Evolutionary conservation across 257 asterid species (phyloP).

Genomic region (Penstemon eatonii): DNA sequence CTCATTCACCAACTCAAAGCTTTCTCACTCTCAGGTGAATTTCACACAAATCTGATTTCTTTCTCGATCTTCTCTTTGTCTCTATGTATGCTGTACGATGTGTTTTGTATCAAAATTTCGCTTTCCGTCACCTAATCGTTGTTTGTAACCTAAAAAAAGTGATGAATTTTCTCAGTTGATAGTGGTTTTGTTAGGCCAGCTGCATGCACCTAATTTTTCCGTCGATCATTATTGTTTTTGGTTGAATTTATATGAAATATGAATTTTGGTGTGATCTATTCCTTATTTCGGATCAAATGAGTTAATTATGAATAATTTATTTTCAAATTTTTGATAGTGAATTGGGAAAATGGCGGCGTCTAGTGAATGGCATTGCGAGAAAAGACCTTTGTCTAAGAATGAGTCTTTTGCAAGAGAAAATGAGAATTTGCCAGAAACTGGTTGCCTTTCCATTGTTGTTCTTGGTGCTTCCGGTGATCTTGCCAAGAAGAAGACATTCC

Average conservation of each 20-base stretch:
- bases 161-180: no score
- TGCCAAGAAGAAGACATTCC: slow-evolving; percentile 98
- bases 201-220: background rate
- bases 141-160: background rate
- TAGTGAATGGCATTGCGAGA: slow-evolving; percentile 55
- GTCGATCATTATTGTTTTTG: background rate
- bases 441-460: slow-evolving; percentile 79
- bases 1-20: no score
- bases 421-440: slow-evolving; percentile 62
- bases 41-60: no score
- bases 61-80: no score
- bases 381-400: slow-evolving; percentile 44
- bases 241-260: no score
- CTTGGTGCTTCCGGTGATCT: slow-evolving; percentile 99
- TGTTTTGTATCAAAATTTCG: no score
- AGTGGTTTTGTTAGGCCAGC: slow-evolving; percentile 22
- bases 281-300: background rate
- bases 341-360: slow-evolving; percentile 31
- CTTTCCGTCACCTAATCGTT: slow-evolving; percentile 20
- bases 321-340: background rate
- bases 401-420: slow-evolving; percentile 55
- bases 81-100: no score
- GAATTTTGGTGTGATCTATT: background rate
- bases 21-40: no score
- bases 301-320: background rate